Percentiles rank a stretch among this genome's conserved stretches.
Evolutionary conservation across 306 rosid species (phyloP).

Genomic region (Quercus engelmannii): DNA sequence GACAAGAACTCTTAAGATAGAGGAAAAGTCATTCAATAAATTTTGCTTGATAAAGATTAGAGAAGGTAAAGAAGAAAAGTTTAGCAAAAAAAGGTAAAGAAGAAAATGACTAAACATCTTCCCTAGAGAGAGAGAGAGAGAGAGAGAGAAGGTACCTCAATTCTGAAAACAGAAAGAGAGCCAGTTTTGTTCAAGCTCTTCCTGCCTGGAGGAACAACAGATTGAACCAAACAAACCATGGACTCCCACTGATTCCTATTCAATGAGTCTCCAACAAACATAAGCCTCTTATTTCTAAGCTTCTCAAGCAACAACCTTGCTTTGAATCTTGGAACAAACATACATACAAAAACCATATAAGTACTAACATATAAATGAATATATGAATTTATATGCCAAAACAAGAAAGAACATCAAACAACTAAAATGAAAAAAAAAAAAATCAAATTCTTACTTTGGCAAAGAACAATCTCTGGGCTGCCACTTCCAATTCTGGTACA

Average conservation of each 20-base stretch:
- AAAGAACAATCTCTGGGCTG: slow-evolving; percentile 86
- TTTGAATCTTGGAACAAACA: slow-evolving; percentile 50
- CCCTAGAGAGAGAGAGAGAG: background rate
- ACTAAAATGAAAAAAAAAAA: background rate
- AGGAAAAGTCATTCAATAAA: too few relatives aligned
- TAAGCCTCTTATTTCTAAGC: slow-evolving; percentile 86
- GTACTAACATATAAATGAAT: background rate
- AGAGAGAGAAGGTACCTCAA: slow-evolving; percentile 52
- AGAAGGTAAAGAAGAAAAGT: background rate
- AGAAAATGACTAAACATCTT: slow-evolving; percentile 3
- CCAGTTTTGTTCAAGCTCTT: slow-evolving; percentile 67
- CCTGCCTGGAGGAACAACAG: slow-evolving; percentile 58
- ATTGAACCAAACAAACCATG: slow-evolving; percentile 87
- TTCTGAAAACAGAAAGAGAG: slow-evolving; percentile 64
- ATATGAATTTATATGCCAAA: background rate
- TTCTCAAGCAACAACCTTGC: slow-evolving; percentile 81
- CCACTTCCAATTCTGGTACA: slow-evolving; percentile 94
- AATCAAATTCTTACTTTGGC: slow-evolving; percentile 51
- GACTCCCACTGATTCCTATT: slow-evolving; percentile 99
- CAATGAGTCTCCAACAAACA: slow-evolving; percentile 98
- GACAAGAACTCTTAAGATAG: too few relatives aligned
- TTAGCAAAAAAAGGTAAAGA: background rate
- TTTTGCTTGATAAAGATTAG: background rate
- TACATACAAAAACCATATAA: background rate
- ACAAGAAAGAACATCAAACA: background rate